phyloP scores from a whole-genome alignment of 1,284 basidiomycete genomes.

The Kwoniella shivajii region DNA sequence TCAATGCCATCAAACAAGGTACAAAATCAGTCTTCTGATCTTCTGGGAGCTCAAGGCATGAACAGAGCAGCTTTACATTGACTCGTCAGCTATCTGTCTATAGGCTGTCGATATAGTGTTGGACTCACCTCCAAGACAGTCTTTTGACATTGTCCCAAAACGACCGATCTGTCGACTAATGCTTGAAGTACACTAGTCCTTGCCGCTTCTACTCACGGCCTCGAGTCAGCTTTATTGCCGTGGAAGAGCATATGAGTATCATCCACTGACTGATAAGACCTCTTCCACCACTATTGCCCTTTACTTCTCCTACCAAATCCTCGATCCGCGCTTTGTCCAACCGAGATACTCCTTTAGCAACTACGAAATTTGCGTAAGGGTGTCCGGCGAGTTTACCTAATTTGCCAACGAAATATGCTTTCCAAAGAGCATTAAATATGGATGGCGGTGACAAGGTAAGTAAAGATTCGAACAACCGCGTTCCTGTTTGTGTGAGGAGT shows the following conservation, averaged over 20 bases:
- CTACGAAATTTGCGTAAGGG: constrained; percentile 88
- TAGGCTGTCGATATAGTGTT: too few species aligned
- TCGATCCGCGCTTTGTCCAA: constrained; percentile 62
- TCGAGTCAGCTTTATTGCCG: too few species aligned
- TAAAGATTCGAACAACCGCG: constrained; percentile 80
- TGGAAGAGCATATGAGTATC: too few species aligned
- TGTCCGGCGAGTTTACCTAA: constrained; percentile 73
- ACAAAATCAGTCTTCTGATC: constrained; percentile 62
- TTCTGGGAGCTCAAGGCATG: constrained; percentile 63
- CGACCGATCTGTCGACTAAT: constrained; percentile 66
- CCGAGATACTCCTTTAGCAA: constrained; percentile 73
- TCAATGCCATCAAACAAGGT: constrained; percentile 66
- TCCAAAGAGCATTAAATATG: constrained; percentile 73
- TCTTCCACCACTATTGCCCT: constrained; percentile 57
- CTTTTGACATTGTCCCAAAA: constrained; percentile 53
- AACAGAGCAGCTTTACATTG: constrained; percentile 61
- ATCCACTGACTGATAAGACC: constrained; percentile 63
- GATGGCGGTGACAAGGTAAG: constrained; percentile 64
- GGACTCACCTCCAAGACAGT: constrained; percentile 50
- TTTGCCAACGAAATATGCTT: constrained; percentile 71
- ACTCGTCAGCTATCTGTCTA: background rate
- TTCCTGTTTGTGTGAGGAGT: constrained; percentile 79
- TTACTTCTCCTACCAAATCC: constrained; percentile 64
- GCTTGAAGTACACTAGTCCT: constrained; percentile 71
- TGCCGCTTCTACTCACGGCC: constrained; percentile 57